phyloP scores from a whole-genome alignment of 2,329 filamentous ascomycete species.

The Fusarium newnesense region DNA sequence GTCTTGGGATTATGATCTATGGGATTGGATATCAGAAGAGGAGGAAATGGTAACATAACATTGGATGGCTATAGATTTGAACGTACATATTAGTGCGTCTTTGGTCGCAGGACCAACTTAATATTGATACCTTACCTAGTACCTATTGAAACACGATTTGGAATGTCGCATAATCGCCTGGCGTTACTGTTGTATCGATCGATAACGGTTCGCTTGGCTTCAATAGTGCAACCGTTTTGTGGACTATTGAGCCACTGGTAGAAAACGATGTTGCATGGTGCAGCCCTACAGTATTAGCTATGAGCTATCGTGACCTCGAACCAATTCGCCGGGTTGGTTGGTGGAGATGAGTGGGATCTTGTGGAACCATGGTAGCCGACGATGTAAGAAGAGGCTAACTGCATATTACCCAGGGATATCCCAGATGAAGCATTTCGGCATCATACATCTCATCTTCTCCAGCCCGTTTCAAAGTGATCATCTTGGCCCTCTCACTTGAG shows the following conservation, averaged over 20 bases:
- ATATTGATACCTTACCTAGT: conserved; percentile 27
- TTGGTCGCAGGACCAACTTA: conserved; percentile 35
- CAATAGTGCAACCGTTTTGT: conserved; percentile 20
- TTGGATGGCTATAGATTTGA: conserved; percentile 36
- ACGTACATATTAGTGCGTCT: conserved; percentile 39
- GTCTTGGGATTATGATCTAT: conserved; percentile 33
- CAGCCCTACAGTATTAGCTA: conserved; percentile 38
- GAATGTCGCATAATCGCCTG: conserved; percentile 8
- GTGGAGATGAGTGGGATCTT: conserved; percentile 37
- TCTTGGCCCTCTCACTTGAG: neutral
- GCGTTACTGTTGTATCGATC: neutral
- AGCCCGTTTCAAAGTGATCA: neutral
- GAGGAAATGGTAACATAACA: conserved; percentile 34
- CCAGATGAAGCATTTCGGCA: neutral
- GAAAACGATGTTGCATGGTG: conserved; percentile 30
- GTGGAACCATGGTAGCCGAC: conserved; percentile 31
- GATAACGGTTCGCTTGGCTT: conserved; percentile 1
- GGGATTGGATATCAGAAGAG: conserved; percentile 34
- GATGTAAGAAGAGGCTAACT: conserved; percentile 30
- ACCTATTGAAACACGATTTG: conserved; percentile 13
- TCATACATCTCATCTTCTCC: neutral
- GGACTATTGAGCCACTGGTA: neutral
- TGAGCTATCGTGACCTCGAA: conserved; percentile 29
- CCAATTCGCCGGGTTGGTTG: conserved; percentile 34
- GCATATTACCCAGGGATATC: conserved; percentile 16